A percentile compares a stretch with the other conserved stretches of the same genome.
Conservation (phyloP, 1,139 yeast species). For the Nakaseomyces glabratus region DNA sequence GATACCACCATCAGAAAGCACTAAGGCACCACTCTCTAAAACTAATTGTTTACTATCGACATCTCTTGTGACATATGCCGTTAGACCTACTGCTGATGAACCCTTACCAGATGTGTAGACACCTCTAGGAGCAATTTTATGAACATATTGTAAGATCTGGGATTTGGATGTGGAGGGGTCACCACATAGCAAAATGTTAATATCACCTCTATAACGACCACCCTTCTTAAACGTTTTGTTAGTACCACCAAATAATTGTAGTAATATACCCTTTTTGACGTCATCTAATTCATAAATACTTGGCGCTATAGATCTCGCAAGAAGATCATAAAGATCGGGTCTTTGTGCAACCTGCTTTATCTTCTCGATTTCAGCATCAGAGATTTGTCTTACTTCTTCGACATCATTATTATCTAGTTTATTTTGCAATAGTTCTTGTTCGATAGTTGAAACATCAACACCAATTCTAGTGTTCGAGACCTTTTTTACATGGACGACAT, state of each 20-base stretch:
- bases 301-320: conserved; percentile 90
- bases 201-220: conserved; percentile 93
- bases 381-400: conserved; percentile 62
- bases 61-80: conserved; percentile 94
- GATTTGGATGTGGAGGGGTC: conserved; percentile 98
- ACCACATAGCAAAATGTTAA: conserved; percentile 84
- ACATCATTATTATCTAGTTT: conserved; percentile 40
- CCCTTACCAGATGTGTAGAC: conserved; percentile 98
- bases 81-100: conserved; percentile 96
- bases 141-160: conserved; percentile 86
- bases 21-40: conserved; percentile 92
- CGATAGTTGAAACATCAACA: conserved; percentile 62
- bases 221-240: conserved; percentile 84
- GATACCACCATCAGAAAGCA: conserved; percentile 94
- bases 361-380: conserved; percentile 57
- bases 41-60: conserved; percentile 88
- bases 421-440: conserved; percentile 43
- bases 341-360: conserved; percentile 58
- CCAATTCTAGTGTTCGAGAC: conserved; percentile 77
- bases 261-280: conserved; percentile 85
- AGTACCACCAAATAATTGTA: conserved; percentile 93
- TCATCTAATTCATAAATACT: conserved; percentile 93
- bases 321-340: conserved; percentile 75
- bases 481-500: conserved; percentile 86
- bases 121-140: conserved; percentile 95